These are phyloP conservation scores for Chiua sp. DNA, from an alignment of 1,284 basidiomycete species.

Conservation along the genomic window DNA sequence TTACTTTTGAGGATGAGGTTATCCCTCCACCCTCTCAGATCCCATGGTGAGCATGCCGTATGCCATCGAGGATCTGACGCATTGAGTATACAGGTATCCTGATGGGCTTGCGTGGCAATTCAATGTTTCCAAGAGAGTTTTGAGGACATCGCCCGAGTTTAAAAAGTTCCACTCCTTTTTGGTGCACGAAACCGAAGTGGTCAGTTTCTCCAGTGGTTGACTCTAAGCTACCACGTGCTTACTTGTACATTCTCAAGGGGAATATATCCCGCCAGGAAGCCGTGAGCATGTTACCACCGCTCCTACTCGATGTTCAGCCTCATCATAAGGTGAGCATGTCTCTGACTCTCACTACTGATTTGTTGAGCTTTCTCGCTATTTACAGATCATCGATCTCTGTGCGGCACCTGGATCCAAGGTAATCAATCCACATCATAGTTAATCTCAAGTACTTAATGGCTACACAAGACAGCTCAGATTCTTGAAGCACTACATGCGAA, in stretches of 20 bases:
- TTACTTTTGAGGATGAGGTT: slow-evolving; percentile 79
- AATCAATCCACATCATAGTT: slow-evolving; percentile 41
- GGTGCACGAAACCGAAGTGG: slow-evolving; percentile 98
- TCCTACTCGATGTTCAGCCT: slow-evolving; percentile 94
- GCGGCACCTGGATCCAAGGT: slow-evolving; percentile 99
- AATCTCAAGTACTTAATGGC: background rate
- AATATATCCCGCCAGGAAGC: slow-evolving; percentile 98
- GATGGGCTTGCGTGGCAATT: slow-evolving; percentile 96
- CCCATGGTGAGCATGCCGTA: slow-evolving; percentile 65
- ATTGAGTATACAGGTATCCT: slow-evolving; percentile 75
- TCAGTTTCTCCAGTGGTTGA: slow-evolving; percentile 43
- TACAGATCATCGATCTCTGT: slow-evolving; percentile 95
- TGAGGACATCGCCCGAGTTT: slow-evolving; percentile 93
- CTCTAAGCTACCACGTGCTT: background rate
- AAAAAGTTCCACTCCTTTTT: slow-evolving; percentile 97
- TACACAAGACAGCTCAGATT: slow-evolving; percentile 80
- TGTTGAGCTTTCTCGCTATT: slow-evolving; percentile 5
- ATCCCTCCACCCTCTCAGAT: slow-evolving; percentile 85
- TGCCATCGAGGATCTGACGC: slow-evolving; percentile 1
- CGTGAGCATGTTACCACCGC: slow-evolving; percentile 97
- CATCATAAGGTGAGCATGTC: slow-evolving; percentile 71
- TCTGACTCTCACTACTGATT: background rate
- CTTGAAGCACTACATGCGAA: slow-evolving; percentile 86
- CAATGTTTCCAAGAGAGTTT: slow-evolving; percentile 88
- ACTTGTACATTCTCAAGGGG: slow-evolving; percentile 57